Percentiles rank a stretch among this genome's conserved stretches.
phyloP scores from a whole-genome alignment of 2,329 filamentous ascomycete species.

The Fusarium oxysporum region DNA sequence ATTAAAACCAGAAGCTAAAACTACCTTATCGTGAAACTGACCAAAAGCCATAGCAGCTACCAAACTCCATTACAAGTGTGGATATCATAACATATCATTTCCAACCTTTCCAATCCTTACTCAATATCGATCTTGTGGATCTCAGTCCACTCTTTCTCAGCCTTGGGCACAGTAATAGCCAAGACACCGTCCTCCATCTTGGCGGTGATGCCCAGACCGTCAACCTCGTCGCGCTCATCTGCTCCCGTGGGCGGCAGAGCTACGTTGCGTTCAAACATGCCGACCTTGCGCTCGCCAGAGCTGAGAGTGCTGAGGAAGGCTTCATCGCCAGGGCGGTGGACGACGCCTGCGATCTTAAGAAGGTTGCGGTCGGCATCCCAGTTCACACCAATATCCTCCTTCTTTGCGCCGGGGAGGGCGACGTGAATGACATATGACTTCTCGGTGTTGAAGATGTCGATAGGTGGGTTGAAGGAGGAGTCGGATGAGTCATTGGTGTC shows the following conservation, averaged over 20 bases:
- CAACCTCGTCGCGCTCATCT: slow-evolving; percentile 67
- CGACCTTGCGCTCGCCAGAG: slow-evolving; percentile 75
- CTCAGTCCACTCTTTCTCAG: slow-evolving; percentile 74
- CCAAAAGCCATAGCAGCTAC: slow-evolving; percentile 15
- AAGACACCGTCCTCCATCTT: slow-evolving; percentile 84
- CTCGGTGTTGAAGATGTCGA: slow-evolving; percentile 80
- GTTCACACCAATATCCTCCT: slow-evolving; percentile 80
- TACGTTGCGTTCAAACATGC: slow-evolving; percentile 79
- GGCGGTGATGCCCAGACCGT: slow-evolving; percentile 75
- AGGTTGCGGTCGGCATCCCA: slow-evolving; percentile 77
- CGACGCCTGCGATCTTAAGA: slow-evolving; percentile 76
- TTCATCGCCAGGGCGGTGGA: slow-evolving; percentile 79
- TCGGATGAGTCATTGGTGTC: slow-evolving; percentile 59
- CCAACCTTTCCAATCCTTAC: slow-evolving; percentile 45
- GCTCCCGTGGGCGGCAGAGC: slow-evolving; percentile 63
- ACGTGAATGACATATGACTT: slow-evolving; percentile 76
- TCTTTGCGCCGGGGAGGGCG: slow-evolving; percentile 81
- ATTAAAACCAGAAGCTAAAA: not conserved
- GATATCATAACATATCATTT: slow-evolving; percentile 23
- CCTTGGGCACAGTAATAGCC: slow-evolving; percentile 80
- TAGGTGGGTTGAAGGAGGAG: slow-evolving; percentile 73
- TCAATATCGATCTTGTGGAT: slow-evolving; percentile 70
- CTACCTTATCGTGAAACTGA: not conserved
- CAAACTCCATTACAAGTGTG: slow-evolving; percentile 18
- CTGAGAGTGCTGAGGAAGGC: slow-evolving; percentile 72